Evolutionary conservation across 1,284 basidiomycete genomes (phyloP).

Genomic region (Ganoderma boninense): DNA sequence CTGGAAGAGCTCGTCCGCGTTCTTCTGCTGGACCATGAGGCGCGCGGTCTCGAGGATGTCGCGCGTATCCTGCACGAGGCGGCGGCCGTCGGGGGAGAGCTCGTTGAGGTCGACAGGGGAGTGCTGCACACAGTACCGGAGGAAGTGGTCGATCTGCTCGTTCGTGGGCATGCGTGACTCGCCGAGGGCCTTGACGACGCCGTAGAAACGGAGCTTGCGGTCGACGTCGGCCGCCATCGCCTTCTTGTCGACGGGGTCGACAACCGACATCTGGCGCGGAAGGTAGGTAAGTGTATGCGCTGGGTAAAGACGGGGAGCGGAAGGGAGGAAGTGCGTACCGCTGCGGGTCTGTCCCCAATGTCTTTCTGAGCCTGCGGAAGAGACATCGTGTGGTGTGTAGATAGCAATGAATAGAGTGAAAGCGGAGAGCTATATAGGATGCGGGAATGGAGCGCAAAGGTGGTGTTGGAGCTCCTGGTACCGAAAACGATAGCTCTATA

Average conservation of each 20-base stretch:
- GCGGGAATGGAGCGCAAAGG: background rate
- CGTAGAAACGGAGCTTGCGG: conserved; percentile 78
- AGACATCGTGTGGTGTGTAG: conserved; percentile 55
- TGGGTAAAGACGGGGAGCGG: background rate
- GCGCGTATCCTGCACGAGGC: conserved; percentile 78
- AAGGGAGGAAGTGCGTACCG: conserved; percentile 16
- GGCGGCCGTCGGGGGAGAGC: conserved; percentile 81
- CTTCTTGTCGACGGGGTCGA: conserved; percentile 62
- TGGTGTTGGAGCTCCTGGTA: background rate
- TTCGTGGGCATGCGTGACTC: conserved; percentile 84
- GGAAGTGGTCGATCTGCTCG: conserved; percentile 77
- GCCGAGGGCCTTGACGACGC: conserved; percentile 81
- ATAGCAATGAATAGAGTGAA: background rate
- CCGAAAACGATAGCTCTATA: background rate
- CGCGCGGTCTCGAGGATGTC: conserved; percentile 79
- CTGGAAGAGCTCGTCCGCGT: conserved; percentile 90
- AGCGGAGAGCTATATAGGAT: background rate
- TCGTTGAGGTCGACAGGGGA: conserved; percentile 72
- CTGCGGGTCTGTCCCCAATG: conserved; percentile 61
- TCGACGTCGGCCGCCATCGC: conserved; percentile 68
- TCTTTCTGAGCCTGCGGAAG: conserved; percentile 68
- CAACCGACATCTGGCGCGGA: conserved; percentile 55
- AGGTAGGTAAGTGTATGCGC: background rate
- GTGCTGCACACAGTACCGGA: conserved; percentile 72
- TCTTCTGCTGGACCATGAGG: conserved; percentile 81